These are phyloP conservation scores for Eucalyptus cloeziana DNA, from an alignment of 345 rosid genomes.

Conservation along the genomic window DNA sequence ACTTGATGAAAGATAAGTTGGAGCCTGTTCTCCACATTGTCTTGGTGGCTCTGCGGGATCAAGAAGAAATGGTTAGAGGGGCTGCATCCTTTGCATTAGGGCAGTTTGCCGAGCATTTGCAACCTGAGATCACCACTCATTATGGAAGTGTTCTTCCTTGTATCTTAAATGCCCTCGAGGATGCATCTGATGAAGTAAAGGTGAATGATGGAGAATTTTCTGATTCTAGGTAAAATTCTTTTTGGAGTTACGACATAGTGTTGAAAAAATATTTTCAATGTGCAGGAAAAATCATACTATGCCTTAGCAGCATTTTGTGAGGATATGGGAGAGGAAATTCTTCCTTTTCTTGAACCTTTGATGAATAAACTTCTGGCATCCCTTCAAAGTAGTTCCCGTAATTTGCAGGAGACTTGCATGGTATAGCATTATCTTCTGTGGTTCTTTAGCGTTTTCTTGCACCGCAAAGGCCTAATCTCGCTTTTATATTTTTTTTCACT, in stretches of 20 bases:
- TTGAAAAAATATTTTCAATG: background rate
- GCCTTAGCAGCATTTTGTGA: slow-evolving; percentile 99
- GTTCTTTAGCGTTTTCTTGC: background rate
- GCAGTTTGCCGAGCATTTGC: slow-evolving; percentile 96
- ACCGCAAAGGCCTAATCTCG: background rate
- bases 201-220: slow-evolving; percentile 18
- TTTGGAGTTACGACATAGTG: background rate
- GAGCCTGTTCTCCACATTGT: slow-evolving; percentile 81
- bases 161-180: slow-evolving; percentile 86
- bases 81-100: slow-evolving; percentile 99
- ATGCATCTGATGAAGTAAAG: slow-evolving; percentile 95
- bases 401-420: slow-evolving; percentile 99
- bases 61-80: slow-evolving; percentile 95
- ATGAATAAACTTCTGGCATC: slow-evolving; percentile 84
- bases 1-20: slow-evolving; percentile 72
- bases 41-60: slow-evolving; percentile 76
- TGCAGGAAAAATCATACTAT: slow-evolving; percentile 92
- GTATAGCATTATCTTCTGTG: slow-evolving; percentile 22
- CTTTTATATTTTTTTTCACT: background rate
- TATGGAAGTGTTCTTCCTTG: slow-evolving; percentile 86
- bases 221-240: background rate
- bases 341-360: slow-evolving; percentile 79
- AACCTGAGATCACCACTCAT: slow-evolving; percentile 87
- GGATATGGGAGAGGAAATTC: slow-evolving; percentile 95
- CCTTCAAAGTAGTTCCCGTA: slow-evolving; percentile 75